Conservation (phyloP, 1,139 yeast genomes). For the Saccharomycopsis crataegensis region DNA sequence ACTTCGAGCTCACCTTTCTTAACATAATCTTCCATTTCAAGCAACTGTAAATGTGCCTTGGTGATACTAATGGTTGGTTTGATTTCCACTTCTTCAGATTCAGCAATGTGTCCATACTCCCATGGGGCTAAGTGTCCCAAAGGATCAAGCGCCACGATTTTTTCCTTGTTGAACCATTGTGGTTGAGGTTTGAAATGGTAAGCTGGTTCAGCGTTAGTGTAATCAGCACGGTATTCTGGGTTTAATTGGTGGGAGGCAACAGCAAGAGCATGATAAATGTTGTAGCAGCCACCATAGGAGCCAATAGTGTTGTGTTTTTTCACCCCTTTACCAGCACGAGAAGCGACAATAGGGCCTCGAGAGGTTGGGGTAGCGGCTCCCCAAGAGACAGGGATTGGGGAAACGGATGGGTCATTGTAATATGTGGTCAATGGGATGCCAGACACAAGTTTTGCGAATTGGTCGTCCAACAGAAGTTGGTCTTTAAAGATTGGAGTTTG, state of each 20-base stretch:
- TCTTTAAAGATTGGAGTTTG: constrained; percentile 19
- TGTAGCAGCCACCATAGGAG: constrained; percentile 54
- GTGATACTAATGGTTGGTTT: constrained; percentile 58
- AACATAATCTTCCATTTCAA: constrained; percentile 49
- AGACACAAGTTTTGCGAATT: constrained; percentile 25
- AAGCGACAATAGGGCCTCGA: constrained; percentile 55
- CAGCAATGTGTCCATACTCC: constrained; percentile 37
- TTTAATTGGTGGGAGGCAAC: constrained; percentile 49
- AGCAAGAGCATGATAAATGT: constrained; percentile 54
- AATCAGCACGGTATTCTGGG: constrained; percentile 45
- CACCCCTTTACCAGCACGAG: constrained; percentile 42
- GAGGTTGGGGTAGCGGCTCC: constrained; percentile 37
- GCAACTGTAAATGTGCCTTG: constrained; percentile 51
- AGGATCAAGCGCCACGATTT: constrained; percentile 56
- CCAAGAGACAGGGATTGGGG: constrained; percentile 45
- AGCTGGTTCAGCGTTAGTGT: constrained; percentile 56
- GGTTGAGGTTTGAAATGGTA: constrained; percentile 43
- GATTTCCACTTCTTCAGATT: constrained; percentile 40
- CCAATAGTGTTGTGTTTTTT: constrained; percentile 46
- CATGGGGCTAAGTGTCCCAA: constrained; percentile 57
- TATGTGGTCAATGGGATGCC: constrained; percentile 42
- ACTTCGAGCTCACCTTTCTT: constrained; percentile 41
- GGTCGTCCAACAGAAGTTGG: constrained; percentile 27
- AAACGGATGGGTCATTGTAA: constrained; percentile 40
- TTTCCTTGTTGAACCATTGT: constrained; percentile 45